These are phyloP conservation scores for Sextonia rubra DNA, from an alignment of 164 flowering plant species.

Conservation along the genomic window DNA sequence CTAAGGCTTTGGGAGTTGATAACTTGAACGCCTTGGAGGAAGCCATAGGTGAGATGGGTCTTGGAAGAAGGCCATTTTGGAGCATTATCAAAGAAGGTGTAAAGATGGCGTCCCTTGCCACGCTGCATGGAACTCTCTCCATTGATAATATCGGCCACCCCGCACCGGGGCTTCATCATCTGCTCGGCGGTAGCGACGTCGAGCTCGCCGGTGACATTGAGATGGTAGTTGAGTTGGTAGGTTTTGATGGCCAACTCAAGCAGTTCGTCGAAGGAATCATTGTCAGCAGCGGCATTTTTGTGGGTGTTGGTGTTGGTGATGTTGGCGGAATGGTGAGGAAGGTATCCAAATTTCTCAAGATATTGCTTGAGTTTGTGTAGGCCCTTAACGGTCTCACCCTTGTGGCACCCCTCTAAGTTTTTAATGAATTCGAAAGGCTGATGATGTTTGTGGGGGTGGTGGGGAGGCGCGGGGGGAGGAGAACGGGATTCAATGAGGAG, in stretches of 20 bases:
- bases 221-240: slow-evolving; percentile 26
- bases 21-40: slow-evolving; percentile 20
- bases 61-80: slow-evolving; percentile 52
- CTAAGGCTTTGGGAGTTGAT: slow-evolving; percentile 30
- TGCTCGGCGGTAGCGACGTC: slow-evolving; percentile 17
- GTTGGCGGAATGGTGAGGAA: slow-evolving; percentile 6
- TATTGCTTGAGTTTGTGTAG: slow-evolving; percentile 21
- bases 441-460: neutral
- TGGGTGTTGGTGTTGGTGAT: neutral
- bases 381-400: slow-evolving; percentile 14
- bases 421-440: slow-evolving; percentile 1
- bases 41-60: slow-evolving; percentile 45
- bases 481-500: neutral
- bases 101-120: slow-evolving; percentile 20
- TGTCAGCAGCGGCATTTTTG: neutral
- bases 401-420: slow-evolving; percentile 18
- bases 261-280: slow-evolving; percentile 20
- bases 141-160: slow-evolving; percentile 40
- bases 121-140: slow-evolving; percentile 13
- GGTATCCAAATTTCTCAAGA: slow-evolving; percentile 22
- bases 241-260: slow-evolving; percentile 25
- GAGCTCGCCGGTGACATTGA: slow-evolving; percentile 23
- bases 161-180: slow-evolving; percentile 22
- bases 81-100: slow-evolving; percentile 38
- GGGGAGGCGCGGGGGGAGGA: no score